Evolutionary conservation across 208 protist genomes (phyloP).

Genomic region (Trypanosoma platydactyli): DNA sequence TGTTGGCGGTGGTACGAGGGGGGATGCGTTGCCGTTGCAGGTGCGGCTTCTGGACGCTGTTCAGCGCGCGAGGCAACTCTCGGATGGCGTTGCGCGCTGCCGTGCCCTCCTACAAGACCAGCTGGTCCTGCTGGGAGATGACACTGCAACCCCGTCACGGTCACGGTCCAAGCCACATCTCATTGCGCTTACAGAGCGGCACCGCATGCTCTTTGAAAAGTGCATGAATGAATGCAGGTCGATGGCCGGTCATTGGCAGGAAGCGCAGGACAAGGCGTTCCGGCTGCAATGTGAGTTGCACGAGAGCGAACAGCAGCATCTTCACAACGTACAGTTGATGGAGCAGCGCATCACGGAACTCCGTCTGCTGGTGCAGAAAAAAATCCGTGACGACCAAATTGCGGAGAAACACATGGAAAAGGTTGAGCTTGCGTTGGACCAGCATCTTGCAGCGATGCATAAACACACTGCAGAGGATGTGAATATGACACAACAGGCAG

Average conservation of each 20-base stretch:
- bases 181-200: slow-evolving; percentile 3
- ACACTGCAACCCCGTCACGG: background rate
- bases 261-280: slow-evolving; percentile 16
- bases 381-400: slow-evolving; percentile 54
- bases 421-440: slow-evolving; percentile 42
- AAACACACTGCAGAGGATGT: slow-evolving; percentile 31
- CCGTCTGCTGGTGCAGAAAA: slow-evolving; percentile 52
- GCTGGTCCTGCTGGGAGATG: slow-evolving; percentile 3
- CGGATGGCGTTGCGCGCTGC: slow-evolving; percentile 8
- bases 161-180: background rate
- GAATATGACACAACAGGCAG: slow-evolving; percentile 39
- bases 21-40: background rate
- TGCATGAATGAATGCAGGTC: background rate
- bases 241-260: slow-evolving; percentile 20
- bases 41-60: slow-evolving; percentile 3
- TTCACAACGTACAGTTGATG: slow-evolving; percentile 29
- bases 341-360: slow-evolving; percentile 42
- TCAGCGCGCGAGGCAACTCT: slow-evolving; percentile 4
- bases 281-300: slow-evolving; percentile 10
- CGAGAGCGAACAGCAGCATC: slow-evolving; percentile 21
- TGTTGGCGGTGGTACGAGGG: slow-evolving; percentile 1
- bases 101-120: slow-evolving; percentile 15
- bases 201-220: background rate
- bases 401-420: slow-evolving; percentile 51
- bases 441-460: slow-evolving; percentile 39